A percentile compares a stretch with the other conserved stretches of the same genome.
Evolutionary conservation across 805 yeast genomes (phyloP).

Genomic region (Kodamaea hsintzibuensis): DNA sequence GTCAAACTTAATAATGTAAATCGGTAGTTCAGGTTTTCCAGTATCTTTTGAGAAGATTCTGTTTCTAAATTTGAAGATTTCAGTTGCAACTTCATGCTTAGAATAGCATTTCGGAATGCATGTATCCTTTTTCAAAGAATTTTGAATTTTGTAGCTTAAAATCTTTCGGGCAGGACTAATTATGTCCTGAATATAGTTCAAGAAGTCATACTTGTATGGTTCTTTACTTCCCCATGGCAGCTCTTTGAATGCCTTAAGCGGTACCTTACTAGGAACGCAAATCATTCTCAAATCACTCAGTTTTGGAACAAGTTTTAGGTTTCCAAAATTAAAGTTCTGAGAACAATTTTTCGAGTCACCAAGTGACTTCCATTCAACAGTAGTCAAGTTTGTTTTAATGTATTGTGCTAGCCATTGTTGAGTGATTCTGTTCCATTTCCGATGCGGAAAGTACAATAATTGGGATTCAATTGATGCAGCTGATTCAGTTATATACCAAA

Average conservation of each 20-base stretch:
- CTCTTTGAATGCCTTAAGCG: neutral
- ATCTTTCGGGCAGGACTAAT: constrained; percentile 47
- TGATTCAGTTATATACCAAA: constrained; percentile 68
- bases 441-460: constrained; percentile 55
- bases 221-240: constrained; percentile 24
- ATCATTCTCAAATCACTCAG: constrained; percentile 58
- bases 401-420: constrained; percentile 46
- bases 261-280: constrained; percentile 45
- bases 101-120: constrained; percentile 40
- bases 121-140: constrained; percentile 7
- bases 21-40: constrained; percentile 22
- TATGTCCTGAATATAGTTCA: constrained; percentile 33
- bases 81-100: constrained; percentile 43
- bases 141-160: constrained; percentile 18
- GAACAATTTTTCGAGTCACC: neutral
- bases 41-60: neutral
- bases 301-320: constrained; percentile 60
- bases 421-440: constrained; percentile 52
- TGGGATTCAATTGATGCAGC: constrained; percentile 27
- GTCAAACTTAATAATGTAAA: constrained; percentile 70
- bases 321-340: constrained; percentile 33
- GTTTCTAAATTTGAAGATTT: constrained; percentile 8
- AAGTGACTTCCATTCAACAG: neutral
- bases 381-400: constrained; percentile 33
- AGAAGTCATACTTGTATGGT: constrained; percentile 31